Conservation (phyloP, 768 basidiomycete genomes). For the Pilatotrama ljubarskyi region DNA sequence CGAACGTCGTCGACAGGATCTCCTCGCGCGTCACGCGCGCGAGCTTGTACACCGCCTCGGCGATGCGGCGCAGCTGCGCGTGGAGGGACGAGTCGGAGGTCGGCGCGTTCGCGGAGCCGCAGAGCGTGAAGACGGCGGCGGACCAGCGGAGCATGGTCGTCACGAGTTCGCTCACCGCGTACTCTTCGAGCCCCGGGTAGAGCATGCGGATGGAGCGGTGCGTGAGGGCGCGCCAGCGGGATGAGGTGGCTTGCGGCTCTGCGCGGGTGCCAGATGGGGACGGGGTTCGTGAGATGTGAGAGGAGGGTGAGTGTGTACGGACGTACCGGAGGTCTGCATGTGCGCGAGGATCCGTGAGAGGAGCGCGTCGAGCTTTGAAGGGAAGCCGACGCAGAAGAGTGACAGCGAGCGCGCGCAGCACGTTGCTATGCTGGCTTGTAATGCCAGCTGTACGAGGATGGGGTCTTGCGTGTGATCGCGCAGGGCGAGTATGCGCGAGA, state of each 20-base stretch:
- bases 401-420: conserved; percentile 68
- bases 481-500: conserved; percentile 59
- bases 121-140: conserved; percentile 62
- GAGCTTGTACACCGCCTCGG: conserved; percentile 60
- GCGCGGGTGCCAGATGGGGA: background rate
- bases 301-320: background rate
- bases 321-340: conserved; percentile 28
- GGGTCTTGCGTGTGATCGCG: conserved; percentile 76
- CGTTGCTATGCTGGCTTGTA: conserved; percentile 69
- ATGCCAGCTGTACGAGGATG: conserved; percentile 71
- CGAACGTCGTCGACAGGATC: conserved; percentile 76
- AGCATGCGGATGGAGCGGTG: conserved; percentile 67
- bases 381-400: conserved; percentile 73
- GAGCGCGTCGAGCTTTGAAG: conserved; percentile 66
- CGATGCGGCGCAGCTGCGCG: conserved; percentile 65
- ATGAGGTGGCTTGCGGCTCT: conserved; percentile 79
- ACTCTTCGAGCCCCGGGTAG: conserved; percentile 65
- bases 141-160: conserved; percentile 76
- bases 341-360: conserved; percentile 36
- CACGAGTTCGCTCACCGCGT: conserved; percentile 69
- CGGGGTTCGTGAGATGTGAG: background rate
- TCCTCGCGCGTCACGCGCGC: conserved; percentile 69
- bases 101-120: conserved; percentile 53
- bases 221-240: conserved; percentile 75
- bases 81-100: conserved; percentile 43